phyloP scores from a whole-genome alignment of 352 stramenopile species.

The Achlya hypogyna region DNA sequence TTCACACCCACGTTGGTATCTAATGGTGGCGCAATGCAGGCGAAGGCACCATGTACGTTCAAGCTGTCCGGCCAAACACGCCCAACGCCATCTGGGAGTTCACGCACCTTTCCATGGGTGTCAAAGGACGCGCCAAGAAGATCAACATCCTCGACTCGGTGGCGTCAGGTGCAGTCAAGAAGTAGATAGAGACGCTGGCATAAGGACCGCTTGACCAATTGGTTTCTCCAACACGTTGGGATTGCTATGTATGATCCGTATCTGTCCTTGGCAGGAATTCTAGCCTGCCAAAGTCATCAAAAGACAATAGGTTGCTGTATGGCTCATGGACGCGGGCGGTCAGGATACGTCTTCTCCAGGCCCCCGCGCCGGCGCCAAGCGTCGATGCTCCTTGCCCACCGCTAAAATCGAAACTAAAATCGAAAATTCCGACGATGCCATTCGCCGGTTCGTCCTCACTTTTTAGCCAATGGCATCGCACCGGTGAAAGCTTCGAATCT shows the following conservation, averaged over 20 bases:
- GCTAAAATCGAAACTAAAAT: not conserved
- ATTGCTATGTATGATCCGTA: conserved; percentile 83
- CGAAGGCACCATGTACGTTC: conserved; percentile 17
- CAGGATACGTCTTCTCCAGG: not conserved
- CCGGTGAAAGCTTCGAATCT: not conserved
- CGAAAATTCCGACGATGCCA: not conserved
- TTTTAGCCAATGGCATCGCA: not conserved
- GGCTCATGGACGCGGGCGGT: conserved; percentile 7
- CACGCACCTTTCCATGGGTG: conserved; percentile 9
- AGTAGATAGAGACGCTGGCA: too few relatives aligned
- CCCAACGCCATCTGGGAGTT: conserved; percentile 8
- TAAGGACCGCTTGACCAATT: too few relatives aligned
- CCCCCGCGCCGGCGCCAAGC: not conserved
- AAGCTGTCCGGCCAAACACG: conserved; percentile 3
- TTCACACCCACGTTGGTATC: not conserved
- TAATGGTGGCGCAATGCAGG: not conserved
- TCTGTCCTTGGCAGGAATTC: conserved; percentile 85
- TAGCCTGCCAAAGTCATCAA: conserved; percentile 83
- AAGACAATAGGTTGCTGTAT: conserved; percentile 32
- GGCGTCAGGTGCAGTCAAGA: too few relatives aligned
- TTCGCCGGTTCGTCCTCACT: not conserved
- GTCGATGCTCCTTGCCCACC: not conserved
- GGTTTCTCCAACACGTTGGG: too few relatives aligned
- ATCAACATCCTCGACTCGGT: conserved; percentile 17
- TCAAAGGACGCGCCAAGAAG: conserved; percentile 14